Base-by-base conservation (phyloP, 2,329 filamentous ascomycete genomes). In the Alternaria atra region DNA sequence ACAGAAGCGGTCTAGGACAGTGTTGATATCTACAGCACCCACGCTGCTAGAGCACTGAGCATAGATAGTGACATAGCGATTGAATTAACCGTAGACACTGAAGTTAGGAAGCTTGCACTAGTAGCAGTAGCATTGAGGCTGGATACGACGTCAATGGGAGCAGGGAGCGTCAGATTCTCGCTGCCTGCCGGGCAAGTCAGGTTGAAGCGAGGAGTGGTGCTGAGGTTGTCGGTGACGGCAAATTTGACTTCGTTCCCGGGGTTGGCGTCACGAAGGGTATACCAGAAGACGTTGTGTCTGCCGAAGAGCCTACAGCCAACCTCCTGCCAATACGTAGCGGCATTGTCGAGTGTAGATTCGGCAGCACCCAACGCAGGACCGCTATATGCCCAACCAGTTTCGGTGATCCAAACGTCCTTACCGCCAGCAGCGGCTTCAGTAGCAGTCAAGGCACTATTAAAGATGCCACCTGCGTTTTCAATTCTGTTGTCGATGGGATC, bases 201-300 rank as follows among this genome's bases (percentile, higher is more conserved):
- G 73, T 87, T 80, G 76, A 84, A 87, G 55, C 78, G 76, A 42
- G 85, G 81, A 27, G 73, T 83, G 67, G 83, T 85, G 62, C 79
- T 82, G 51, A 87, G 80, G 70, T 86, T 77, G 61, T 85, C 77
- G 73, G 84, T 85, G 64, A 88, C 83, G 73, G 81, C 84, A 54
- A 87, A 87, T 81, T 86, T 85, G 79, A 84, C 81, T 73, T 81
- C 71, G 81, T 87, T 87, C 74, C 82, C 85, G 51, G 84, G 83
- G 82, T 87, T 87, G 50, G 72, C 69, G 52, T 78, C 76, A 4
- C 67, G 68, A 7, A 77, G 68, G 5, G 70, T 73, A 62, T 77
- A 79, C 73, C 74, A 79, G 64, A 73, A 79, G 34, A 72, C 69
- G 56, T 77, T 73, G 53, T 53, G 63, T 64, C 69, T 69, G 46